Base-by-base conservation (phyloP, 2,329 filamentous ascomycete species). In the Tolypocladium sp. region DNA sequence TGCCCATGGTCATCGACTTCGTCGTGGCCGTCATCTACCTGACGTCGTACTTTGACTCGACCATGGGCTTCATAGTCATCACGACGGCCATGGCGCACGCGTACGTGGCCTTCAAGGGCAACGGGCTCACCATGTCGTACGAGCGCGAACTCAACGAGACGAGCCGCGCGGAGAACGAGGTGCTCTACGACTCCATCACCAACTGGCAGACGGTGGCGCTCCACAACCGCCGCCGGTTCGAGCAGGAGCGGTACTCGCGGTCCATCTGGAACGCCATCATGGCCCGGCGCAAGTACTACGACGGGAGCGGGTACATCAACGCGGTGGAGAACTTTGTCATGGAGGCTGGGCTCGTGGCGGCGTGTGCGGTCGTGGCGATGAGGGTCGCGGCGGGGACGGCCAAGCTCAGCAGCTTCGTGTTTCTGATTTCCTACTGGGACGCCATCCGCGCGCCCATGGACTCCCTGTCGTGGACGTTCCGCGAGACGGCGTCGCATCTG, bases 371-470 rank as follows among this genome's bases (percentile, higher is more conserved):
- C 55, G 59, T 58, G 37, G 59, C 58, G 38, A 53, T 30, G 55
- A 57, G 58, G 54, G 56, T 56, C 58, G 62, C 60, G 37, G 22
- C 52, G 20, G 57, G 61, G n/a, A 57, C 55, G 55, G 80, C 80
- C 20, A 53, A 57, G 22, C 37, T 56, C 37, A 58, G 60, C 38
- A 56, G 59, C 60, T 86, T 90, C 61, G 82, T 89, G 3, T 85
- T 85, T 25, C 71, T 90, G 27, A 75, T 87, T 22, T 79, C 82
- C 46, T 90, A 89, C 70, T 90, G 87, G 87, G 71, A 74, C 10
- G 65, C 65, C 30, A 61, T 66, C 71, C 79, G 69, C 61, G 82
- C 61, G 58, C 73, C 73, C 2, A 63, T 77, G 67, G 67, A 69
- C 63, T 74, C 67, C 27, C 68, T 74, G 4, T 68, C 67, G 12